A percentile compares a stretch with the other conserved stretches of the same genome.
phyloP scores from a whole-genome alignment of 805 yeast genomes.

The Sugiyamaella marilandica region DNA sequence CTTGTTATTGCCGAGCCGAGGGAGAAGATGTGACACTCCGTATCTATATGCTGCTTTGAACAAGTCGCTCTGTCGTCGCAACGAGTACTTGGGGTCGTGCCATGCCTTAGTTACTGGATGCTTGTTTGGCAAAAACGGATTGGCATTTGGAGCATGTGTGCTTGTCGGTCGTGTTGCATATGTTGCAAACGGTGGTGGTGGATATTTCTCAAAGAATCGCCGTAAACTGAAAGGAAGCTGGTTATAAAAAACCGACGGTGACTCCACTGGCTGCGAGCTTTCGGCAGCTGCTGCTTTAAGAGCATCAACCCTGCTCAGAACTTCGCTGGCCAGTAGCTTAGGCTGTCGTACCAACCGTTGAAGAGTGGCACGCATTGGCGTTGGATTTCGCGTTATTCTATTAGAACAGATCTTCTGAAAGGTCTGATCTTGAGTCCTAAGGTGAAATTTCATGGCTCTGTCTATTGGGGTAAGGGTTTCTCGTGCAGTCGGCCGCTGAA shows the following conservation, averaged over 20 bases:
- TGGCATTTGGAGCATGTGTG: slow-evolving; percentile 63
- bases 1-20: slow-evolving; percentile 55
- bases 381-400: not conserved
- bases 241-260: slow-evolving; percentile 36
- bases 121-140: slow-evolving; percentile 82
- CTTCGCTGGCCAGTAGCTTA: slow-evolving; percentile 29
- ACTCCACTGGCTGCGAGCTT: not conserved
- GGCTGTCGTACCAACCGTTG: slow-evolving; percentile 15
- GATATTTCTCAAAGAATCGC: slow-evolving; percentile 72
- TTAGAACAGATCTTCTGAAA: not conserved
- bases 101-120: slow-evolving; percentile 75
- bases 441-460: not conserved
- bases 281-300: slow-evolving; percentile 7
- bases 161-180: slow-evolving; percentile 63
- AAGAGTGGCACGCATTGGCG: not conserved
- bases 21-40: slow-evolving; percentile 77
- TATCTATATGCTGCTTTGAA: slow-evolving; percentile 76
- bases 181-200: slow-evolving; percentile 72
- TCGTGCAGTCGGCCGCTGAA: not conserved
- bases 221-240: slow-evolving; percentile 67
- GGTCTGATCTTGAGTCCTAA: too few species aligned
- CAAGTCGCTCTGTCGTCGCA: slow-evolving; percentile 76
- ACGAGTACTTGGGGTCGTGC: slow-evolving; percentile 73
- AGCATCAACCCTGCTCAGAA: slow-evolving; percentile 19
- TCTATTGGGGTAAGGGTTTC: not conserved